These are phyloP conservation scores for Yamadazyma buinensis DNA, from an alignment of 1,139 yeast species.

Conservation along the genomic window DNA sequence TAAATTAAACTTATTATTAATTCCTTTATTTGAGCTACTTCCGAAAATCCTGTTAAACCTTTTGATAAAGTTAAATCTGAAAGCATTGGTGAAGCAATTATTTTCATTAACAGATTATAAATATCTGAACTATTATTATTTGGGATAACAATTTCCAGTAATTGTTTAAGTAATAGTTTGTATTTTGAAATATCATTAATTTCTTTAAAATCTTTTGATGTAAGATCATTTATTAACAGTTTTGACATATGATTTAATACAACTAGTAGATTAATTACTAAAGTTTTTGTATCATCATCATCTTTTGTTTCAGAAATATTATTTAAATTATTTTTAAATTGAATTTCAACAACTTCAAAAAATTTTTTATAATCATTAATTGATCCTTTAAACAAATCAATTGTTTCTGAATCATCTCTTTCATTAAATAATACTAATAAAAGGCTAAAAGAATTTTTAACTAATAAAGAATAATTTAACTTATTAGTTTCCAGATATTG, in stretches of 20 bases:
- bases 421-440: conserved; percentile 16
- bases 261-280: conserved; percentile 9
- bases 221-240: conserved; percentile 7
- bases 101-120: conserved; percentile 14
- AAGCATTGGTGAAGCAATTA: conserved; percentile 9
- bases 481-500: background rate
- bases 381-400: conserved; percentile 8
- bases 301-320: conserved; percentile 4
- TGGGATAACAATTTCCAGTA: conserved; percentile 10
- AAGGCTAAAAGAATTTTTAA: conserved; percentile 18
- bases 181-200: background rate
- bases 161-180: conserved; percentile 1
- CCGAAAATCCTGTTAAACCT: conserved; percentile 10
- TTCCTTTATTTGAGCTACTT: conserved; percentile 14
- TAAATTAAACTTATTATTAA: conserved; percentile 18
- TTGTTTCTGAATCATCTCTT: conserved; percentile 8
- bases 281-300: conserved; percentile 3
- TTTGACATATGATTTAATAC: conserved; percentile 10
- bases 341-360: conserved; percentile 18
- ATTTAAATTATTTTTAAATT: conserved; percentile 18
- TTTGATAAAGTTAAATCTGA: conserved; percentile 4
- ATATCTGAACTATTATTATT: conserved; percentile 6
- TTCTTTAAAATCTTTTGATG: background rate
- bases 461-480: conserved; percentile 4
- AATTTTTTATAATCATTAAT: conserved; percentile 6